These are phyloP conservation scores for Didymosphaeria variabile DNA, from an alignment of 2,329 filamentous ascomycete species.

Conservation along the genomic window DNA sequence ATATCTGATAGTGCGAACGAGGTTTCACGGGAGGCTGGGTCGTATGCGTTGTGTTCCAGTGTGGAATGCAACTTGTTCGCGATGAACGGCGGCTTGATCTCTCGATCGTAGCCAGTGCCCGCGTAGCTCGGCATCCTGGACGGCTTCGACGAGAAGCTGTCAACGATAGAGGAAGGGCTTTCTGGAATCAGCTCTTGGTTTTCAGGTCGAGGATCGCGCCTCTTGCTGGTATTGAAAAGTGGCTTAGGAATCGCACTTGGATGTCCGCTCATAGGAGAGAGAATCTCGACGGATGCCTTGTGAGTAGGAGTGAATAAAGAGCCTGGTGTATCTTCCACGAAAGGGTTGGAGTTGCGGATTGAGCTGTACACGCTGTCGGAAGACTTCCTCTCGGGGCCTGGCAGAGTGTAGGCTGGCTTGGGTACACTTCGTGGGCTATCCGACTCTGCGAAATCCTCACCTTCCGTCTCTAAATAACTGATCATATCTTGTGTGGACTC, in stretches of 20 bases:
- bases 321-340: constrained; percentile 14
- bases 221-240: constrained; percentile 12
- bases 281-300: background rate
- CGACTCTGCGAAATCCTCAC: background rate
- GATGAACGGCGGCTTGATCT: constrained; percentile 21
- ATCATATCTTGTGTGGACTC: background rate
- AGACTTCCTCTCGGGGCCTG: background rate
- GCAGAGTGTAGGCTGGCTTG: background rate
- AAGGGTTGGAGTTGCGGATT: constrained; percentile 28
- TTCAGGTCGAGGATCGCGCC: background rate
- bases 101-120: constrained; percentile 31
- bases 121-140: constrained; percentile 35
- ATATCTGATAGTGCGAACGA: constrained; percentile 9
- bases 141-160: constrained; percentile 10
- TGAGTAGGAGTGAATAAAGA: background rate
- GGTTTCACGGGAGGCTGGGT: background rate
- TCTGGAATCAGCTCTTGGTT: background rate
- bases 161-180: background rate
- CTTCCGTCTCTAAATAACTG: background rate
- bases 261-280: constrained; percentile 27
- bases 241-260: constrained; percentile 33
- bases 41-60: constrained; percentile 7
- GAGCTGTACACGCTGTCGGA: constrained; percentile 29
- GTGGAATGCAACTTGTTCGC: constrained; percentile 12
- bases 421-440: background rate